Evolutionary conservation across 768 basidiomycete genomes (phyloP).

Genomic region (Leccinum subgranulosum): DNA sequence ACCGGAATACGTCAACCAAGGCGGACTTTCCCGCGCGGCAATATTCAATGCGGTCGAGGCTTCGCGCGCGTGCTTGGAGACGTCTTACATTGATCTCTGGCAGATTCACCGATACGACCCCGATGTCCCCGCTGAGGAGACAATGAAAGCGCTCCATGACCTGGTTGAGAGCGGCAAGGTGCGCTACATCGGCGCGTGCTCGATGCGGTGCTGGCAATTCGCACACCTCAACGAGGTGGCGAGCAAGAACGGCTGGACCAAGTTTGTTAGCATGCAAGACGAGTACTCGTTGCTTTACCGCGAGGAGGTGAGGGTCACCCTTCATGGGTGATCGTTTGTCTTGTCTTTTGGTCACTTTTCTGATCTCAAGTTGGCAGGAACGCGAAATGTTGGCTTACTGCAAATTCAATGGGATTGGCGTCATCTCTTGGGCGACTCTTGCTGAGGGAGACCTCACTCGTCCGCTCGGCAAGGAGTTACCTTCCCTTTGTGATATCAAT

Average conservation of each 20-base stretch:
- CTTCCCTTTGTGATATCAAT: no score
- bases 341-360: no score
- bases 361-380: not conserved
- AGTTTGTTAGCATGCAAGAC: not conserved
- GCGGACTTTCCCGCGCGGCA: not conserved
- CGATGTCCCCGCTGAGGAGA: not conserved
- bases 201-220: not conserved
- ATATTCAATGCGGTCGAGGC: not conserved
- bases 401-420: not conserved
- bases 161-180: not conserved
- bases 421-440: not conserved
- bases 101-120: not conserved
- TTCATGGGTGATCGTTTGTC: not conserved
- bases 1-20: not conserved
- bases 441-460: not conserved
- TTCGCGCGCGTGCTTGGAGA: not conserved
- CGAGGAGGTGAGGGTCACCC: not conserved
- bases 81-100: not conserved
- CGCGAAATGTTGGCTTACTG: not conserved
- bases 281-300: not conserved
- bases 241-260: not conserved
- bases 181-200: not conserved
- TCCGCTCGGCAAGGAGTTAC: not conserved
- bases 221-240: not conserved
- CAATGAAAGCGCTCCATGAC: not conserved